Evolutionary conservation across 805 yeast genomes (phyloP), one percentile per base, ranked within the genome.

Genomic region (Candida saitoana): DNA sequence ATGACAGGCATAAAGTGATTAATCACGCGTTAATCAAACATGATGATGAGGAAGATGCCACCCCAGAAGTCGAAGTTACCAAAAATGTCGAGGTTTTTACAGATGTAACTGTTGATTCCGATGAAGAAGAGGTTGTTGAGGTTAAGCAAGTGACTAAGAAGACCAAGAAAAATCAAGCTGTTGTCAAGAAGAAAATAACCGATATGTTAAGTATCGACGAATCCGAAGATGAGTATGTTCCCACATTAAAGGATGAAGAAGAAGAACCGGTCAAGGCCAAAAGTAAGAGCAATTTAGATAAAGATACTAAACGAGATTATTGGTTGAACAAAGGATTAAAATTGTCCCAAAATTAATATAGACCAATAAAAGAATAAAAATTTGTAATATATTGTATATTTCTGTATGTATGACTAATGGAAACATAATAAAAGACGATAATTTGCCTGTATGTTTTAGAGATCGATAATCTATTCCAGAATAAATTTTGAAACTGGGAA

Each of bases 1-100:
- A 86, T 61, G 91, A 85, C 44, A 73, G 95, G 59, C 65, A 63
- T 32, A 62, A 74, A 45, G 86, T 84, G 2, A 58, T 65, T 3
- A 85, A 85, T 58, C 76, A 77, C 44, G 90, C 91, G 2, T 60
- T 54, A 43, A 59, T 68, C 5, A 49, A 52, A 25, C 67, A 65
- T 35, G 56, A 34, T 4, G 41, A 54, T 7, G 56, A 55, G 17
- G 56, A 55, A 22, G 47, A 37, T 2, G 39, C 39, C 24, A 67
- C 63, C 34, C 55, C 62, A 33, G 74, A 67, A 17, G 66, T 67
- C 2, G 59, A 62, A 0, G 54, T 57, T 3, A 66, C 67, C 3
- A 62, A 65, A 41, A 71, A 71, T 43, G 67, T 67, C 40, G 66
- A 66, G 40, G 71, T 67, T 44, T 68, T 60, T 42, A 67, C 77